These are phyloP conservation scores for Coemansia javaensis DNA, from an alignment of 192 early-diverging fungal species.

Conservation along the genomic window DNA sequence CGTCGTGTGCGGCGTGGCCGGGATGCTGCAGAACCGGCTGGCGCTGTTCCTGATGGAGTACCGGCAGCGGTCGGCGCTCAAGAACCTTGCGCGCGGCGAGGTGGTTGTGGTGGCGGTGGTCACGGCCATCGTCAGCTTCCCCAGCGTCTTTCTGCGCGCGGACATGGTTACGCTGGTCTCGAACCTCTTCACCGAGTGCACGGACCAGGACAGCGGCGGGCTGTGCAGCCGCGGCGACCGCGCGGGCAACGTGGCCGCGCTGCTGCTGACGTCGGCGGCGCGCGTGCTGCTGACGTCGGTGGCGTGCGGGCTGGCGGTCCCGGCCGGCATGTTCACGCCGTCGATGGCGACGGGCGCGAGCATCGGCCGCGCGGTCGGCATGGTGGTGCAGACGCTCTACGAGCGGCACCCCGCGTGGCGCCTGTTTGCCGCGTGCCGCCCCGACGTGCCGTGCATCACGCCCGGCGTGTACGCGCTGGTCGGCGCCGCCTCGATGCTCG, in stretches of 20 bases:
- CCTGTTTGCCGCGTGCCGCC: slow-evolving; percentile 60
- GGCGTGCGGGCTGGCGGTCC: slow-evolving; percentile 71
- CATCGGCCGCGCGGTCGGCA: slow-evolving; percentile 89
- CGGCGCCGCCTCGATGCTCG: slow-evolving; percentile 76
- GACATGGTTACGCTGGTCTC: slow-evolving; percentile 53
- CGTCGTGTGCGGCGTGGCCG: slow-evolving; percentile 57
- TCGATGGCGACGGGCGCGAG: slow-evolving; percentile 86
- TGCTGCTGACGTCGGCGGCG: slow-evolving; percentile 58
- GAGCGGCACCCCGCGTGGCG: slow-evolving; percentile 56
- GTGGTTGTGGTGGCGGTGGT: slow-evolving; percentile 45
- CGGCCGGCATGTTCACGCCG: slow-evolving; percentile 79
- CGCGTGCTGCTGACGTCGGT: slow-evolving; percentile 63
- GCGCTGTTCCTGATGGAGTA: slow-evolving; percentile 36
- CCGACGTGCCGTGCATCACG: slow-evolving; percentile 79
- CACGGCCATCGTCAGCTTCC: slow-evolving; percentile 49
- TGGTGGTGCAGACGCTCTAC: slow-evolving; percentile 63
- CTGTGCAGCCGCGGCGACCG: slow-evolving; percentile 40
- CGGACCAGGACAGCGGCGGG: slow-evolving; percentile 35
- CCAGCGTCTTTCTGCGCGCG: slow-evolving; percentile 48
- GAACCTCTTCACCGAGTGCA: slow-evolving; percentile 56
- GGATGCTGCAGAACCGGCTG: slow-evolving; percentile 36
- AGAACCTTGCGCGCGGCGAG: slow-evolving; percentile 47
- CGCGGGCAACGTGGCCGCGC: slow-evolving; percentile 41
- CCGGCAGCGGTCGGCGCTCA: slow-evolving; percentile 35
- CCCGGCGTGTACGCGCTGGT: slow-evolving; percentile 81